Evolutionary conservation across 2,329 filamentous ascomycete genomes (phyloP).

Genomic region (Fusarium pseudograminearum): DNA sequence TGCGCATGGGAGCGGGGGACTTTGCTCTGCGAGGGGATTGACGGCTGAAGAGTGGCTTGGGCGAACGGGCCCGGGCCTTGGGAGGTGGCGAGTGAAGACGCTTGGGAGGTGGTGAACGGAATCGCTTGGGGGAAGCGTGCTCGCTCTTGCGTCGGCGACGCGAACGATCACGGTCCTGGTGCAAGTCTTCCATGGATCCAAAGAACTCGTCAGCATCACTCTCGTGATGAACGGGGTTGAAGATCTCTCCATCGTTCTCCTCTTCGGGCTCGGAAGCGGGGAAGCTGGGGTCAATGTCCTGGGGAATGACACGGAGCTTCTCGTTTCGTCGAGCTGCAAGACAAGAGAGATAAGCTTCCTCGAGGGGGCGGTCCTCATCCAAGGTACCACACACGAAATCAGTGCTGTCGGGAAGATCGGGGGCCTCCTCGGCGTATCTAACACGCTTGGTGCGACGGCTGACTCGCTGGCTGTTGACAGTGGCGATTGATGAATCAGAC

Average conservation of each 20-base stretch:
- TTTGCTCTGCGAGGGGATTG: conserved; percentile 77
- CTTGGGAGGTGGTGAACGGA: conserved; percentile 59
- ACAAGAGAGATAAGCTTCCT: conserved; percentile 90
- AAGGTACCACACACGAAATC: conserved; percentile 99
- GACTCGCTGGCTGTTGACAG: conserved; percentile 55
- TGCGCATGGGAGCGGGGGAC: conserved; percentile 80
- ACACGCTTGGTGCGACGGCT: conserved; percentile 49
- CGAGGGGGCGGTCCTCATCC: conserved; percentile 94
- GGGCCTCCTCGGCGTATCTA: conserved; percentile 64
- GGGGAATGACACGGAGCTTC: conserved; percentile 86
- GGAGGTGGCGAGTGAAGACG: conserved; percentile 54
- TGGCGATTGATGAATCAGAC: conserved; percentile 72
- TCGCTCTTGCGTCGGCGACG: conserved; percentile 64
- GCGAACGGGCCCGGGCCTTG: conserved; percentile 64
- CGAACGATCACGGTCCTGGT: conserved; percentile 67
- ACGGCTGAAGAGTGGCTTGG: conserved; percentile 68
- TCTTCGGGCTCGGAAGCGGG: conserved; percentile 93
- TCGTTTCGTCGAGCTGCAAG: conserved; percentile 83
- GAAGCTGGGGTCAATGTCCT: conserved; percentile 98
- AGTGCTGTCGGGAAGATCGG: conserved; percentile 93
- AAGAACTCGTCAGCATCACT: conserved; percentile 78
- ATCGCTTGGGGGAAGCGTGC: conserved; percentile 58
- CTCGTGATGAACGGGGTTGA: conserved; percentile 67
- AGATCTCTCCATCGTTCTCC: conserved; percentile 79
- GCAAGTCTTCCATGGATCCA: conserved; percentile 75